phyloP scores from a whole-genome alignment of 306 rosid species.

The Castanea crenata region DNA sequence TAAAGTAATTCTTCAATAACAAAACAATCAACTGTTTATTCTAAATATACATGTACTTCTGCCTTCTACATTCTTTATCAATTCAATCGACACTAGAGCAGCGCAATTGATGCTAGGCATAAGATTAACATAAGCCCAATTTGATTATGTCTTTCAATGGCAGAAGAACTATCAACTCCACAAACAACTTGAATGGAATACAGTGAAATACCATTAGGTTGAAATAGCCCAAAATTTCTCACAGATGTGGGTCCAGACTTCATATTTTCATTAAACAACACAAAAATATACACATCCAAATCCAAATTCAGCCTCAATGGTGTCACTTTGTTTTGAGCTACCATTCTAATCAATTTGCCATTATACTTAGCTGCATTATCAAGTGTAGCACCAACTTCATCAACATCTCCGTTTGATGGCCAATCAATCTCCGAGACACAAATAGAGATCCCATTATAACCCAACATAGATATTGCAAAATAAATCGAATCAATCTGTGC shows the following conservation, averaged over 20 bases:
- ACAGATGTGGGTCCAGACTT: no score
- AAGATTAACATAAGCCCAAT: background rate
- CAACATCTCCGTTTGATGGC: background rate
- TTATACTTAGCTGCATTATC: background rate
- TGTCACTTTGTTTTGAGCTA: no score
- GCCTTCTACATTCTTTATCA: no score
- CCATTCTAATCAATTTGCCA: background rate
- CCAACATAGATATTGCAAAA: background rate
- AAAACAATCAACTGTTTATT: no score
- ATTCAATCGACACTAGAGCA: no score
- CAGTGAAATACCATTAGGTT: background rate
- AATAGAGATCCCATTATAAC: background rate
- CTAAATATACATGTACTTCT: no score
- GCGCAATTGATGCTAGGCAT: background rate
- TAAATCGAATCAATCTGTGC: background rate
- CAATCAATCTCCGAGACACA: background rate
- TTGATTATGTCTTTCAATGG: background rate
- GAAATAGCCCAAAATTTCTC: background rate
- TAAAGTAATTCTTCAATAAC: no score
- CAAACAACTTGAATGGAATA: background rate
- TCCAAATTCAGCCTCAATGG: no score
- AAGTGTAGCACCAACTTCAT: background rate
- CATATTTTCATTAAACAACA: no score
- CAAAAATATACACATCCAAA: no score
- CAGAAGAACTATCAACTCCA: background rate